Evolutionary conservation across 257 asterid species (phyloP), one percentile per base, ranked within the genome.

Genomic region (Solanum corneliomulleri): DNA sequence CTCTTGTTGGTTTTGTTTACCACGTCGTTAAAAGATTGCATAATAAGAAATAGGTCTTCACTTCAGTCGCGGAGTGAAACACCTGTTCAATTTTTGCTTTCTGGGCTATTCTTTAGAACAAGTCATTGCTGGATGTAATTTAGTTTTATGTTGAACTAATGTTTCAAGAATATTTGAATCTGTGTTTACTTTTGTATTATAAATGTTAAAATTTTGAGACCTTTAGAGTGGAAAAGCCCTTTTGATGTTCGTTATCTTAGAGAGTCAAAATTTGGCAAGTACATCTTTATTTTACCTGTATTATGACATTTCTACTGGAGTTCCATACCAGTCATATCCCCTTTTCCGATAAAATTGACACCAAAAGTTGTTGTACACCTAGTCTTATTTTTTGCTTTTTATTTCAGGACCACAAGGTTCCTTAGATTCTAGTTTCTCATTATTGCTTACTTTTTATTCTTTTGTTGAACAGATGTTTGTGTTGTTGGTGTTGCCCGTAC

Each of bases 401-500:
- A 7, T 76, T 41, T 76, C 58, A 41, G 58, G 83, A 76, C 58
- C 83, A 76, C 58, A 41, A 75, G 8, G 35, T n/a, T 76, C 83
- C 83, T 76, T 31, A 64, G 29, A 39, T 39, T 35, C 15, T 62
- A 62, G 31, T 11, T 18, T 68, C 14, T 52, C 42, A 27, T 42
- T 27, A 42, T 85, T 44, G 68, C 76, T 69, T 62, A 69, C 14
- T 13, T 9, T 60, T 70, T 31, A 21, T 69, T 31, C 35, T 47
- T 11, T 64, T 86, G 83, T 76, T 62, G 88, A 21, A 47, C 85
- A 97, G 99, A 97, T 96, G 99, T 97, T 83, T 97, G 99, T 93
- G 89, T 97, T 16, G 99, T 97, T 86, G 99, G 99, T 87, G 95
- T 95, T 88, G 98, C 98, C 80, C 97, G 99, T 72, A 95, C 99